Percentiles rank a stretch among this genome's conserved stretches.
Evolutionary conservation across 768 basidiomycete genomes (phyloP).

Genomic region (Boletus pseudopeckii): DNA sequence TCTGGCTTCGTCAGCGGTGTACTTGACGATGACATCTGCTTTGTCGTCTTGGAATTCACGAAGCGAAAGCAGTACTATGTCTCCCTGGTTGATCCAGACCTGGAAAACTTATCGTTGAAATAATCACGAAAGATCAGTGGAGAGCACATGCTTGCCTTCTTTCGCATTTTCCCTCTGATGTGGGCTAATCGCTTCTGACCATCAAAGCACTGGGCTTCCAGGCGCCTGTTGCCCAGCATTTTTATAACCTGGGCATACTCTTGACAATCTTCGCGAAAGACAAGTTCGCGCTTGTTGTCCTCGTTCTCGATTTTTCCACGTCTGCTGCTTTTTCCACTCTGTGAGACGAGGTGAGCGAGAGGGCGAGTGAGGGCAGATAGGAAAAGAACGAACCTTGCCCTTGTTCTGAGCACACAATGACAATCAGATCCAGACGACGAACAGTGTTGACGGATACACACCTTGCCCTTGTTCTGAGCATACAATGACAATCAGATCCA

Average conservation of each 20-base stretch:
- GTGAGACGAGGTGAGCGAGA: constrained; percentile 8
- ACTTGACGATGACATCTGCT: constrained; percentile 99
- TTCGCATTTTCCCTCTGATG: constrained; percentile 98
- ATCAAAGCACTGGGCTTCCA: constrained; percentile 97
- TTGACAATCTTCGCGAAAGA: constrained; percentile 98
- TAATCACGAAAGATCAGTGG: background rate
- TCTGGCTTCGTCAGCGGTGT: constrained; percentile 92
- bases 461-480: constrained; percentile 29
- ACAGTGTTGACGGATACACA: background rate
- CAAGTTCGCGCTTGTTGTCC: constrained; percentile 96
- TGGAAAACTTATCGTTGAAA: constrained; percentile 30
- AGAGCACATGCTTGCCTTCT: constrained; percentile 66
- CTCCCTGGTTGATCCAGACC: constrained; percentile 99
- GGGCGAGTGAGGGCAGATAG: background rate
- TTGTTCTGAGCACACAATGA: constrained; percentile 20
- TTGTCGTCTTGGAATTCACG: constrained; percentile 99
- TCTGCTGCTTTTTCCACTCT: constrained; percentile 99
- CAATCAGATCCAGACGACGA: background rate
- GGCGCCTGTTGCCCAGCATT: constrained; percentile 97
- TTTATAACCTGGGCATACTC: constrained; percentile 98
- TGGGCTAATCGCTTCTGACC: constrained; percentile 97
- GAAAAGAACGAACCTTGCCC: constrained; percentile 21
- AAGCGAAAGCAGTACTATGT: constrained; percentile 90
- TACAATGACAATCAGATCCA: background rate
- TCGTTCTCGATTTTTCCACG: constrained; percentile 99